Evolutionary conservation across 208 protist genomes (phyloP).

Genomic region (Trypanosomatidae sp.): DNA sequence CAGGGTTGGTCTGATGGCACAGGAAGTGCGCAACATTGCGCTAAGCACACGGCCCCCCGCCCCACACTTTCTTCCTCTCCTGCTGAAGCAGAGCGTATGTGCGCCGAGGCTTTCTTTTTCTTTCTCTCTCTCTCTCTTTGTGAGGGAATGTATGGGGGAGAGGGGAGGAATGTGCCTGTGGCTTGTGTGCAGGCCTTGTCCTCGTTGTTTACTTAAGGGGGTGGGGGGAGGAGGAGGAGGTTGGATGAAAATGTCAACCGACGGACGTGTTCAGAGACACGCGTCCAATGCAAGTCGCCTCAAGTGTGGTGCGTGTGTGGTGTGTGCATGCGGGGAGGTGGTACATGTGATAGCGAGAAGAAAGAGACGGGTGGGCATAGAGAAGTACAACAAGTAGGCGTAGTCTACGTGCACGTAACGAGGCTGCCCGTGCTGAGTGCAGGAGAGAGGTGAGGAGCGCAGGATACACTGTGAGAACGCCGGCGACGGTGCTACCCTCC

Average conservation of each 20-base stretch:
- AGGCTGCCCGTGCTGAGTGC: not conserved
- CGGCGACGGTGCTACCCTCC: not conserved
- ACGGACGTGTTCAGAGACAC: not conserved
- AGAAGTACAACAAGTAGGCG: not conserved
- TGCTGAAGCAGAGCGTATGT: not conserved
- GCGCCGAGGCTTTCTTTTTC: not conserved
- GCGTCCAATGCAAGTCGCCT: no score
- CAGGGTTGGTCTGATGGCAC: not conserved
- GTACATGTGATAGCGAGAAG: not conserved
- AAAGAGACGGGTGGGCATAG: not conserved
- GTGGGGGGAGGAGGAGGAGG: not conserved
- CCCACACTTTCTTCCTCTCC: not conserved
- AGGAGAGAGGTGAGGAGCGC: not conserved
- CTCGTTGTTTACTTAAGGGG: no score
- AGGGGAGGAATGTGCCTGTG: not conserved
- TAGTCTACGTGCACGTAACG: not conserved
- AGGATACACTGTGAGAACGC: not conserved
- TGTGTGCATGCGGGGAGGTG: not conserved
- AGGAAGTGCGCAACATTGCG: constrained; percentile 6
- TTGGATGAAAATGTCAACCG: not conserved
- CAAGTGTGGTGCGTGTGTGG: not conserved
- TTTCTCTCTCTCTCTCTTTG: no score
- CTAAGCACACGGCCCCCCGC: not conserved
- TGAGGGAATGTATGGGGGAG: not conserved
- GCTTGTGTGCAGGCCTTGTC: not conserved